Evolutionary conservation across 2,329 filamentous ascomycete species (phyloP).

Genomic region (Trichoderma koningii): DNA sequence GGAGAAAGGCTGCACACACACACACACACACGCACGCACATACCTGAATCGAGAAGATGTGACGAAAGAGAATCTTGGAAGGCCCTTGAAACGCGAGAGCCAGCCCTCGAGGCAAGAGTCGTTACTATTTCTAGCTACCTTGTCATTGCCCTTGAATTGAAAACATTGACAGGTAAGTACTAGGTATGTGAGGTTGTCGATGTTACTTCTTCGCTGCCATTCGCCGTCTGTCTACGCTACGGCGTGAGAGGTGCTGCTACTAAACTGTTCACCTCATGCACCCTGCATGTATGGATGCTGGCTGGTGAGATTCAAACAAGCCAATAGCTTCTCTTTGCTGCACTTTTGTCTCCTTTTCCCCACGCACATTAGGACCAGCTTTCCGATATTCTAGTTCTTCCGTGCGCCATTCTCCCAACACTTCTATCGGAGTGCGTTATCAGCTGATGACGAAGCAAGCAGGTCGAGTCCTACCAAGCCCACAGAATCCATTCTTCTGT

Average conservation of each 20-base stretch:
- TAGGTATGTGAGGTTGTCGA: not conserved
- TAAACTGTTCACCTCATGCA: constrained; percentile 5
- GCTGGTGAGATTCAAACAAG: not conserved
- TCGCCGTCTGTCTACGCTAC: too few species aligned
- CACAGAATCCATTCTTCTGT: too few species aligned
- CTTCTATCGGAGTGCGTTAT: too few species aligned
- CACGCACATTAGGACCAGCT: too few species aligned
- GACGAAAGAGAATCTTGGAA: not conserved
- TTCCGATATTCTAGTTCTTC: not conserved
- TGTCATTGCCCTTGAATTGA: not conserved
- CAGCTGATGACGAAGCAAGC: too few species aligned
- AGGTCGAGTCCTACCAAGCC: too few species aligned
- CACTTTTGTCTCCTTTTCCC: not conserved
- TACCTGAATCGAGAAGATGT: not conserved
- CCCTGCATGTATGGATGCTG: constrained; percentile 14
- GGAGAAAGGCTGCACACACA: constrained; percentile 2
- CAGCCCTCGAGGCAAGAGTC: not conserved
- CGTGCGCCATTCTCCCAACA: too few species aligned
- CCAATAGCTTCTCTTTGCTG: not conserved
- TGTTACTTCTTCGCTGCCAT: not conserved
- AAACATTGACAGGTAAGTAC: not conserved
- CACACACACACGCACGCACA: too few species aligned
- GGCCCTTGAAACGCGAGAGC: constrained; percentile 15
- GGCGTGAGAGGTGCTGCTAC: not conserved
- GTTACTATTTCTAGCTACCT: not conserved